Evolutionary conservation across 306 rosid genomes (phyloP).

Genomic region (Arachis stenosperma): DNA sequence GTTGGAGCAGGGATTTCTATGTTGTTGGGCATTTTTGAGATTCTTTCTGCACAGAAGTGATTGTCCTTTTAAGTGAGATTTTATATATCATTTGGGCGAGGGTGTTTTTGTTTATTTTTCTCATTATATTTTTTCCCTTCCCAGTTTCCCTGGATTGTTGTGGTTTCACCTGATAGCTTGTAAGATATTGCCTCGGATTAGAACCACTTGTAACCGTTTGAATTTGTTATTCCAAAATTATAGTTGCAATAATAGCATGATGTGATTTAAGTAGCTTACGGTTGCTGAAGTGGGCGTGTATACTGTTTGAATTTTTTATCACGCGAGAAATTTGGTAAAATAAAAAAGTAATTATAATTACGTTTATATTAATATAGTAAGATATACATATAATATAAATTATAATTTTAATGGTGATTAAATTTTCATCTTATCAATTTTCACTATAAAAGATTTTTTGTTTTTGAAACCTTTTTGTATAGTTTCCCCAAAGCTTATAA

Average conservation of each 20-base stretch:
- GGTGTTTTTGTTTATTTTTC: slow-evolving; percentile 40
- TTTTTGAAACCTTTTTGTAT: neutral
- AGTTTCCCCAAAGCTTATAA: neutral
- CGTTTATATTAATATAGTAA: too few species aligned
- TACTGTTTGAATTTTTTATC: too few species aligned
- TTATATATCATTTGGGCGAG: slow-evolving; percentile 55
- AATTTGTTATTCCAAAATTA: slow-evolving; percentile 42
- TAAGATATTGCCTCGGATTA: slow-evolving; percentile 52
- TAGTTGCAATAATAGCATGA: slow-evolving; percentile 53
- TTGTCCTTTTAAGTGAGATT: slow-evolving; percentile 62
- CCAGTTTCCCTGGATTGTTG: slow-evolving; percentile 56
- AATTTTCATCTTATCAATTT: too few species aligned
- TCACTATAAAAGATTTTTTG: too few species aligned
- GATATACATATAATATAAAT: too few species aligned
- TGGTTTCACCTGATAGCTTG: slow-evolving; percentile 47
- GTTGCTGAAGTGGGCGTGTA: too few species aligned
- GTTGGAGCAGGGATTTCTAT: slow-evolving; percentile 62
- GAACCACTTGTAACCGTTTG: slow-evolving; percentile 52
- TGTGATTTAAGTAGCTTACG: neutral
- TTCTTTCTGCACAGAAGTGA: slow-evolving; percentile 74
- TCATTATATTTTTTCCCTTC: slow-evolving; percentile 45
- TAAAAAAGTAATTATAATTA: too few species aligned
- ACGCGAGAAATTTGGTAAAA: too few species aligned
- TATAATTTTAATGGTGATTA: too few species aligned
- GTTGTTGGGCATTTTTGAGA: slow-evolving; percentile 68